Evolutionary conservation across 2,329 filamentous ascomycete genomes (phyloP).

Genomic region (Paecilomyces fulvus): DNA sequence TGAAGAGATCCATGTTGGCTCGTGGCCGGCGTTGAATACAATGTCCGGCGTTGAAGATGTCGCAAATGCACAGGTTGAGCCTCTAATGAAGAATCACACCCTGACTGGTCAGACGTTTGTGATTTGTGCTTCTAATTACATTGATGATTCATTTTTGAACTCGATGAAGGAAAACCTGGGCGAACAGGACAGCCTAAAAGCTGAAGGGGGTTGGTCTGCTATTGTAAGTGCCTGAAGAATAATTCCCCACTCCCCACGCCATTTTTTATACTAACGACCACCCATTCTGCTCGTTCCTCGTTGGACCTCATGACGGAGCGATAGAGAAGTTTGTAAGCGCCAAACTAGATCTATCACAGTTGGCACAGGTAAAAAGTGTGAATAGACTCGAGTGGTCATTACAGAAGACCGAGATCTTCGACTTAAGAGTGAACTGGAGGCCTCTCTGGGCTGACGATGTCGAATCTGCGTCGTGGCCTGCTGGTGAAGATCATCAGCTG

Average conservation of each 20-base stretch:
- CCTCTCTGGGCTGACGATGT: slow-evolving; percentile 26
- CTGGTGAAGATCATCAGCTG: not conserved
- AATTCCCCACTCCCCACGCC: not conserved
- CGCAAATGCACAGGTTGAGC: slow-evolving; percentile 39
- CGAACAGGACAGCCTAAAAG: slow-evolving; percentile 23
- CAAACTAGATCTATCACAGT: slow-evolving; percentile 25
- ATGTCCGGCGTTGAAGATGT: slow-evolving; percentile 30
- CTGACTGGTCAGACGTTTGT: slow-evolving; percentile 39
- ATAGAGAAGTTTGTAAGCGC: slow-evolving; percentile 26
- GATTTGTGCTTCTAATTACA: slow-evolving; percentile 34
- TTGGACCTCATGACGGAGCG: slow-evolving; percentile 23
- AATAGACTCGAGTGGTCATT: slow-evolving; percentile 29
- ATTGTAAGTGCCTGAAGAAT: slow-evolving; percentile 4
- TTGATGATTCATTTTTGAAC: slow-evolving; percentile 33
- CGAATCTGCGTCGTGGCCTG: not conserved
- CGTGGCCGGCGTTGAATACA: slow-evolving; percentile 21
- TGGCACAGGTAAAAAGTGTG: slow-evolving; percentile 29
- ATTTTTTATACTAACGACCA: slow-evolving; percentile 5
- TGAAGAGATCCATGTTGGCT: slow-evolving; percentile 23
- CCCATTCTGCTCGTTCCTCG: slow-evolving; percentile 27
- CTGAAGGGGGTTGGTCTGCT: slow-evolving; percentile 27
- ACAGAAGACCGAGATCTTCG: slow-evolving; percentile 26
- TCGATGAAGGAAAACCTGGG: slow-evolving; percentile 33
- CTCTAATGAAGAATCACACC: slow-evolving; percentile 39
- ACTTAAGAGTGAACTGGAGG: slow-evolving; percentile 20